phyloP scores from a whole-genome alignment of 2,329 filamentous ascomycete genomes.

The Xylariaceae sp. region DNA sequence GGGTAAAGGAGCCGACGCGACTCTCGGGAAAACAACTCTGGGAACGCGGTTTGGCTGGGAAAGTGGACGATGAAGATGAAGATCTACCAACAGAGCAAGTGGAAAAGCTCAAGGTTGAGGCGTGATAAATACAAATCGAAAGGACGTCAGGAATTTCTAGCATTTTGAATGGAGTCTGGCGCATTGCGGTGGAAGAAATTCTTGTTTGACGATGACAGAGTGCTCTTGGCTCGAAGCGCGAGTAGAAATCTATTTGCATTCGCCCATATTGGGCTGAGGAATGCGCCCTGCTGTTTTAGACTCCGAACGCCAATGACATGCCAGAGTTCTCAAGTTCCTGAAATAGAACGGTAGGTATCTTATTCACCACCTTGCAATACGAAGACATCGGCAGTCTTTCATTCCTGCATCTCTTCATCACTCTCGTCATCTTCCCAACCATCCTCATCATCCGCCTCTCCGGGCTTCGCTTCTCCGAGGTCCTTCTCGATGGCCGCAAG shows the following conservation, averaged over 20 bases:
- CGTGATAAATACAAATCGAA: conserved; percentile 30
- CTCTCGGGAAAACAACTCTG: conserved; percentile 73
- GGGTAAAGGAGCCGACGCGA: conserved; percentile 68
- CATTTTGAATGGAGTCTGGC: conserved; percentile 27
- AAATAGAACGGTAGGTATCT: too few species aligned
- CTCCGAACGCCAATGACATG: conserved; percentile 25
- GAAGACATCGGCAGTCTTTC: conserved; percentile 4
- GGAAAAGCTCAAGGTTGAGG: conserved; percentile 68
- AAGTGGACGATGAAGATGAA: conserved; percentile 62
- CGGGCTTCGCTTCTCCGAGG: conserved; percentile 56
- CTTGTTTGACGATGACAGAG: too few species aligned
- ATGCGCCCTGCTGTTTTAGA: conserved; percentile 16
- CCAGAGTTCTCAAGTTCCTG: conserved; percentile 18
- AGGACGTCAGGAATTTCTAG: too few species aligned
- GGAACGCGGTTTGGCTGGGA: conserved; percentile 68
- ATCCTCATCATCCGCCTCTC: conserved; percentile 52
- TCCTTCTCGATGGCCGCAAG: conserved; percentile 59
- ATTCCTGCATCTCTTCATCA: conserved; percentile 56
- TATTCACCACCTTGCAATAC: not conserved
- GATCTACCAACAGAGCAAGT: conserved; percentile 56
- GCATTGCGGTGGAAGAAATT: conserved; percentile 13
- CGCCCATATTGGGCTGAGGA: conserved; percentile 7
- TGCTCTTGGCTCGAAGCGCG: conserved; percentile 13
- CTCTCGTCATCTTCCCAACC: conserved; percentile 45
- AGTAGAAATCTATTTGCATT: conserved; percentile 11